Conservation (phyloP, 2,329 filamentous ascomycete species). For the Amylocarpus encephaloides region DNA sequence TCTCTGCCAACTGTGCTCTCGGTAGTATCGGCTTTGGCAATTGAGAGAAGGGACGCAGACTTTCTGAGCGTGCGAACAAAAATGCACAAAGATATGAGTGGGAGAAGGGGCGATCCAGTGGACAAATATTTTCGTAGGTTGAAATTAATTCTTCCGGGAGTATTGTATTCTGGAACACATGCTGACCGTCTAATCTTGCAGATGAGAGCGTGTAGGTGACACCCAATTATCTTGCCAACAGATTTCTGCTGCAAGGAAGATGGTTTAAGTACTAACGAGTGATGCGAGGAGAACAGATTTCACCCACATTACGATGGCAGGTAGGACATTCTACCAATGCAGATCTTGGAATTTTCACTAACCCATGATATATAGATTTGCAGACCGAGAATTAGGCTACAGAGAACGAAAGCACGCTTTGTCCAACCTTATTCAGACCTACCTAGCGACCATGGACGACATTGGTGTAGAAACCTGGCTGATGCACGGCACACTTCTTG, state of each 20-base stretch:
- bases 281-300: slow-evolving; percentile 25
- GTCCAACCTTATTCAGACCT: slow-evolving; percentile 66
- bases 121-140: slow-evolving; percentile 37
- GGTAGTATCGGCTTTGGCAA: slow-evolving; percentile 21
- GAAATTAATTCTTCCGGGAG: slow-evolving; percentile 32
- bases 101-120: slow-evolving; percentile 25
- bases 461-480: slow-evolving; percentile 48
- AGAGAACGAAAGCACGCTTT: slow-evolving; percentile 45
- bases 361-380: slow-evolving; percentile 30
- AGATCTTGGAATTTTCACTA: not conserved
- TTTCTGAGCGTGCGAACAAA: slow-evolving; percentile 28
- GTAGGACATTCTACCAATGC: slow-evolving; percentile 18
- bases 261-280: not conserved
- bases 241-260: not conserved
- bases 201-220: slow-evolving; percentile 29
- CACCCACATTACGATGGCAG: slow-evolving; percentile 36
- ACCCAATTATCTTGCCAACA: not conserved
- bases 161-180: slow-evolving; percentile 14
- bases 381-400: slow-evolving; percentile 36
- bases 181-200: slow-evolving; percentile 14
- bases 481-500: slow-evolving; percentile 75
- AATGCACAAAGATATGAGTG: slow-evolving; percentile 30
- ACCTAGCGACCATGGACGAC: slow-evolving; percentile 59
- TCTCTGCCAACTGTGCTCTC: slow-evolving; percentile 21
- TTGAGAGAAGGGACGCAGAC: slow-evolving; percentile 29